Percentiles rank a stretch among this genome's conserved stretches.
Conservation (phyloP, 2,329 filamentous ascomycete genomes). For the Aciculosporium take region DNA sequence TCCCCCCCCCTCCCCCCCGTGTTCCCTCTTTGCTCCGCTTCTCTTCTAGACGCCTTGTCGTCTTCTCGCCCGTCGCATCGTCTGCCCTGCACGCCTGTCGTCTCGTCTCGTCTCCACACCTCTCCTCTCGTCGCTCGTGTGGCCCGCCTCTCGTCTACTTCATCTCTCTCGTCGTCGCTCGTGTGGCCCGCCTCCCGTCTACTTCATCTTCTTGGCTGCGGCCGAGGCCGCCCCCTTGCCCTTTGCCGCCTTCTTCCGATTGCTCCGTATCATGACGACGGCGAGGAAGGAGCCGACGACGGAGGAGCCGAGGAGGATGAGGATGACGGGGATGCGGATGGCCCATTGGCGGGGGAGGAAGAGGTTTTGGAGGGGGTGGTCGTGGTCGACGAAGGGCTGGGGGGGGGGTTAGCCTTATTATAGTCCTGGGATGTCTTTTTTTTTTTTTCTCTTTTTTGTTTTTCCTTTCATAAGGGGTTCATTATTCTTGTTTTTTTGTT, state of each 20-base stretch:
- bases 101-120: too few species aligned
- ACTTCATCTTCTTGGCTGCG: conserved; percentile 75
- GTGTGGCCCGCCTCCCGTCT: too few species aligned
- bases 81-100: too few species aligned
- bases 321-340: conserved; percentile 93
- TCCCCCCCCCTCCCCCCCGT: too few species aligned
- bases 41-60: too few species aligned
- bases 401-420: not conserved
- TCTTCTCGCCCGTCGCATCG: too few species aligned
- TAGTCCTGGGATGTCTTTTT: conserved; percentile 2
- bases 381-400: conserved; percentile 92
- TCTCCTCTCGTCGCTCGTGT: too few species aligned
- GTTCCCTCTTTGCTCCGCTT: too few species aligned
- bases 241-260: conserved; percentile 94
- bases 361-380: conserved; percentile 83
- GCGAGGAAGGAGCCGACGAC: conserved; percentile 93
- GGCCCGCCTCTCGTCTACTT: too few species aligned
- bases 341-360: conserved; percentile 98
- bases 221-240: conserved; percentile 74
- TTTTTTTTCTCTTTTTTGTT: not conserved
- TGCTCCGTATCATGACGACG: conserved; percentile 97
- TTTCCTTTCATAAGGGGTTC: not conserved
- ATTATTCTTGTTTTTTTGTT: not conserved
- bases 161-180: too few species aligned
- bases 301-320: conserved; percentile 79